Conservation (phyloP, 169 alveolate genomes). For the Eimeria falciformis region DNA sequence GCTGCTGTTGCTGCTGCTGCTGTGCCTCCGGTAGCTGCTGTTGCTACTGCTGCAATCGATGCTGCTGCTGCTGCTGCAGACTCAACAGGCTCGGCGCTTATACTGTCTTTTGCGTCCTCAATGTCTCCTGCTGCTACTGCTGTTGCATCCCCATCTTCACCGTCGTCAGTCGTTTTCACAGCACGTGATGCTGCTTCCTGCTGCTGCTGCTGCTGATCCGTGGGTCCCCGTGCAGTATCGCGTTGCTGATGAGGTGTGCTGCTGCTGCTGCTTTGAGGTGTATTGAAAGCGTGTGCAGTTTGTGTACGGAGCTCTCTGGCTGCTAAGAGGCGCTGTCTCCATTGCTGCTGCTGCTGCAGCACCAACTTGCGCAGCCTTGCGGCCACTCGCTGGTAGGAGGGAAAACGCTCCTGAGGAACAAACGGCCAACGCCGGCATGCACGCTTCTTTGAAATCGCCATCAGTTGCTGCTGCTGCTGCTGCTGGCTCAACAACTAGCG, state of each 20-base stretch:
- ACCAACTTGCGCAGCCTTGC: not conserved
- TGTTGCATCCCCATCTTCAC: conserved; percentile 32
- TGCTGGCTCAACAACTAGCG: no score
- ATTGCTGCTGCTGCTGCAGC: conserved; percentile 52
- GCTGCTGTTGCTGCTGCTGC: conserved; percentile 48
- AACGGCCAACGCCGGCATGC: conserved; percentile 63
- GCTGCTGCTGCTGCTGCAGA: not conserved
- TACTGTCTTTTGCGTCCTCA: not conserved
- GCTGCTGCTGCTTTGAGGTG: conserved; percentile 32
- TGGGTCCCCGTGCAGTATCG: no score
- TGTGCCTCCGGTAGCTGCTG: conserved; percentile 19
- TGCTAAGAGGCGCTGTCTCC: not conserved
- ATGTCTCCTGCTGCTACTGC: conserved; percentile 39
- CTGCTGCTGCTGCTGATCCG: conserved; percentile 6
- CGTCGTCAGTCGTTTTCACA: conserved; percentile 8
- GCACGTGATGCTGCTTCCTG: not conserved
- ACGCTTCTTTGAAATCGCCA: conserved; percentile 58
- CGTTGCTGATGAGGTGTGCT: conserved; percentile 47
- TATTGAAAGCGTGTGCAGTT: not conserved
- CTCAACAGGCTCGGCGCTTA: not conserved
- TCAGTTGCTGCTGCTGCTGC: conserved; percentile 8
- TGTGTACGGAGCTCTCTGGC: not conserved
- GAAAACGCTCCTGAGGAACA: conserved; percentile 46
- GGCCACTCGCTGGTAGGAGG: conserved; percentile 24
- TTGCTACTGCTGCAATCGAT: not conserved